Conservation (phyloP, 345 rosid genomes). For the Cardamine occulta region DNA sequence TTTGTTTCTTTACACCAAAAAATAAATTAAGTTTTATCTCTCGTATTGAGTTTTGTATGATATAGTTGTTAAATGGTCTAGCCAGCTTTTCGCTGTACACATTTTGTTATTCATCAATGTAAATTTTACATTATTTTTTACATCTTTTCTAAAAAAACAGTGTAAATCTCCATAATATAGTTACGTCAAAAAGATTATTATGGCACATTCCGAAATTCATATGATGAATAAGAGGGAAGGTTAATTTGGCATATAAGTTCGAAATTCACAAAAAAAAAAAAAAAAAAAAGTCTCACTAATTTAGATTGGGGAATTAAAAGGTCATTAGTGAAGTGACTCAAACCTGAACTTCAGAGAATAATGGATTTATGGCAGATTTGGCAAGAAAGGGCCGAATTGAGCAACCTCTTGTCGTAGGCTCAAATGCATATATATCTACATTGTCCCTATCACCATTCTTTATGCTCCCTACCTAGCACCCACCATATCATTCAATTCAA, state of each 20-base stretch:
- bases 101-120: background rate
- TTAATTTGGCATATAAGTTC: background rate
- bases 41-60: too few species aligned
- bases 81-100: too few species aligned
- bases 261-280: too few species aligned
- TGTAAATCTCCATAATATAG: too few species aligned
- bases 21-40: too few species aligned
- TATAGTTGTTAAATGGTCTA: too few species aligned
- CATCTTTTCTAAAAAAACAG: too few species aligned
- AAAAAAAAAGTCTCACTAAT: background rate
- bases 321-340: slow-evolving; percentile 34
- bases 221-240: too few species aligned
- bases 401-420: slow-evolving; percentile 15
- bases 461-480: slow-evolving; percentile 39
- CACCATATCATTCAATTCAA: slow-evolving; percentile 29
- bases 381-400: slow-evolving; percentile 26
- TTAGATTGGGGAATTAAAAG: slow-evolving; percentile 14
- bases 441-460: slow-evolving; percentile 33
- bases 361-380: slow-evolving; percentile 38
- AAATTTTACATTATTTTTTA: too few species aligned
- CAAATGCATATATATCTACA: slow-evolving; percentile 13
- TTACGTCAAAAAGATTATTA: too few species aligned
- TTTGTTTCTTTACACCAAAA: slow-evolving; percentile 28
- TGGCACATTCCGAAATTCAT: too few species aligned
- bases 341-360: slow-evolving; percentile 25